Percentiles rank a stretch among this genome's conserved stretches.
Evolutionary conservation across 2,329 filamentous ascomycete species (phyloP).

Genomic region (Diplodia sapinea): DNA sequence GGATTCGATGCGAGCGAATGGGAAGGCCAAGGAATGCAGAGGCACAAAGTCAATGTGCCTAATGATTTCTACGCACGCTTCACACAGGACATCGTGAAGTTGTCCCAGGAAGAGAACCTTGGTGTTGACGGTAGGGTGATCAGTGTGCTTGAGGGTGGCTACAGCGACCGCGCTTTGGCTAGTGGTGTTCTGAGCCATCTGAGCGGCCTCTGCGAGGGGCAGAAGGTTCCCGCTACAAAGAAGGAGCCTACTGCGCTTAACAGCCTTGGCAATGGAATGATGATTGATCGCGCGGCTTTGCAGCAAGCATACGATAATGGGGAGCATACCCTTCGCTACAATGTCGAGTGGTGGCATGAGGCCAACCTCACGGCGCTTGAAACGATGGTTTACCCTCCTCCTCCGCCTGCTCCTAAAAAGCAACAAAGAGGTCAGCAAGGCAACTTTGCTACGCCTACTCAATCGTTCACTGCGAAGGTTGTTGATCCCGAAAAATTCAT

Average conservation of each 20-base stretch:
- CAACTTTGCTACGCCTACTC: constrained; percentile 85
- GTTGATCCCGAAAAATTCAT: constrained; percentile 68
- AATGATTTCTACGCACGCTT: constrained; percentile 96
- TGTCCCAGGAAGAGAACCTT: constrained; percentile 80
- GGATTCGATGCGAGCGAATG: constrained; percentile 97
- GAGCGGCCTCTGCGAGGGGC: constrained; percentile 74
- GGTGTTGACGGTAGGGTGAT: constrained; percentile 83
- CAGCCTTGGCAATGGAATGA: constrained; percentile 58
- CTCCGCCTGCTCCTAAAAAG: constrained; percentile 62
- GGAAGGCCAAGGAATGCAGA: constrained; percentile 91
- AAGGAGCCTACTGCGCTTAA: constrained; percentile 1
- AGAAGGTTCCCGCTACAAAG: constrained; percentile 31
- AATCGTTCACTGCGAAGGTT: constrained; percentile 83
- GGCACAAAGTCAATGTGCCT: constrained; percentile 93
- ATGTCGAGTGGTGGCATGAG: constrained; percentile 54
- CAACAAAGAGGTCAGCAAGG: constrained; percentile 64
- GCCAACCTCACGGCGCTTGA: constrained; percentile 43
- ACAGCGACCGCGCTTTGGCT: constrained; percentile 87
- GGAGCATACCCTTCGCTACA: constrained; percentile 46
- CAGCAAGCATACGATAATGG: constrained; percentile 10
- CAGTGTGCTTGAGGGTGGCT: constrained; percentile 94
- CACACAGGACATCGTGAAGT: constrained; percentile 79
- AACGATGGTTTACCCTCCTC: constrained; percentile 42
- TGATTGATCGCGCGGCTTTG: constrained; percentile 34
- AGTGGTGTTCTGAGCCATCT: constrained; percentile 91